These are phyloP conservation scores for Grammothele lineata DNA, from an alignment of 768 basidiomycete species.

Conservation along the genomic window DNA sequence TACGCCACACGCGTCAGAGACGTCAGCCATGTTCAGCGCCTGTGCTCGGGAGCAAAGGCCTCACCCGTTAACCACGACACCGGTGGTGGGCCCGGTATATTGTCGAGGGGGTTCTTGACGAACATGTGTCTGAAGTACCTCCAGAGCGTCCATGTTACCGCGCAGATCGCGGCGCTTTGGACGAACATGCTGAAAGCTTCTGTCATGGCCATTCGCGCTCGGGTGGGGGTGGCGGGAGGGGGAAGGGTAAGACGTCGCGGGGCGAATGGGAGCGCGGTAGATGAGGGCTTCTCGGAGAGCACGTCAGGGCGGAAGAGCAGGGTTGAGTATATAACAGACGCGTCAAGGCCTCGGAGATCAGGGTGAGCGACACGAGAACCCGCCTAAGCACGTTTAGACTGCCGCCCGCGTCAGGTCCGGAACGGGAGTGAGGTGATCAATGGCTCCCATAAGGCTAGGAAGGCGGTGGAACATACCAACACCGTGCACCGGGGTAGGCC, in stretches of 20 bases:
- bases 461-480: too few relatives aligned
- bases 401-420: constrained; percentile 1
- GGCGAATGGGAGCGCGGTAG: constrained; percentile 1
- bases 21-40: not conserved
- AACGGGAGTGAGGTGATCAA: constrained; percentile 4
- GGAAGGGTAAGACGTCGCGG: not conserved
- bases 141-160: constrained; percentile 12
- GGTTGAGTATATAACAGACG: constrained; percentile 8
- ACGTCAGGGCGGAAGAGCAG: constrained; percentile 2
- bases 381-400: constrained; percentile 1
- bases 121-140: constrained; percentile 9
- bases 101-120: constrained; percentile 10
- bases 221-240: constrained; percentile 6
- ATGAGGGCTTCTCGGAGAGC: constrained; percentile 1
- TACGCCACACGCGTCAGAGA: not conserved
- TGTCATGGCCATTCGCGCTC: constrained; percentile 1
- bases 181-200: constrained; percentile 9
- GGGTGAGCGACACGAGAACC: not conserved
- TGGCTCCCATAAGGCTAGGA: too few relatives aligned
- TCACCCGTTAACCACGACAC: constrained; percentile 15
- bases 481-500: too few relatives aligned
- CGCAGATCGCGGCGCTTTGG: constrained; percentile 12
- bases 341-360: constrained; percentile 14
- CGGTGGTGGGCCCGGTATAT: constrained; percentile 15
- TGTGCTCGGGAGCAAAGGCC: not conserved